Percentiles rank a stretch among this genome's conserved stretches.
Conservation (phyloP, 2,329 filamentous ascomycete species). For the Nemania abortiva region DNA sequence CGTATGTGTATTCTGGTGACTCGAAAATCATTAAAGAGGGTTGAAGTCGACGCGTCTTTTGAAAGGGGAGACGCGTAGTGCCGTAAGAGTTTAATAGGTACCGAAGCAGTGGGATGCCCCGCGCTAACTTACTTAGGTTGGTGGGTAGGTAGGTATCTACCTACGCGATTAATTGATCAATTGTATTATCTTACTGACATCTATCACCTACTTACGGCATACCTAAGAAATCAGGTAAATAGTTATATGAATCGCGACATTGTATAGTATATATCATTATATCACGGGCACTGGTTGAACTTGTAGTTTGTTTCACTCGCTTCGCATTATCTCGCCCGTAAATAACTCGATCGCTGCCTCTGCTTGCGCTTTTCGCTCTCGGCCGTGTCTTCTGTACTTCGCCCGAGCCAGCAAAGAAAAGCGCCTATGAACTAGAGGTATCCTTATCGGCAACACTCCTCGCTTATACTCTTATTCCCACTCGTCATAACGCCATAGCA, state of each 20-base stretch:
- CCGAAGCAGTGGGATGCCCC: conserved; percentile 19
- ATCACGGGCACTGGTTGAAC: conserved; percentile 8
- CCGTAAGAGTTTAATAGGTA: conserved; percentile 23
- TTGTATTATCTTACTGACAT: too few relatives aligned
- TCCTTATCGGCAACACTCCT: conserved; percentile 6
- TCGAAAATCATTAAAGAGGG: not conserved
- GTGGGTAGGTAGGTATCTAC: not conserved
- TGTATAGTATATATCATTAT: not conserved
- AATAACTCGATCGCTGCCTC: conserved; percentile 23
- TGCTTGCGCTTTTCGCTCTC: conserved; percentile 30
- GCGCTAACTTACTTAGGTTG: conserved; percentile 17
- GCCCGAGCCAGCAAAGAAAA: conserved; percentile 6
- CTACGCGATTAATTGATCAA: too few relatives aligned
- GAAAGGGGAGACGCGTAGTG: conserved; percentile 30
- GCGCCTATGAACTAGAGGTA: conserved; percentile 7
- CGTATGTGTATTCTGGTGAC: conserved; percentile 2
- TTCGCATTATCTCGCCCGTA: conserved; percentile 24
- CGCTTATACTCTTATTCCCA: conserved; percentile 10
- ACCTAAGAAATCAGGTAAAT: too few relatives aligned
- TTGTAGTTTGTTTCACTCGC: conserved; percentile 15
- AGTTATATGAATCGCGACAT: not conserved
- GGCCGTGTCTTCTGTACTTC: conserved; percentile 20
- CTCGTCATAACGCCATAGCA: conserved; percentile 23
- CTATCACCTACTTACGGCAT: too few relatives aligned
- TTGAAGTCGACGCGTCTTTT: conserved; percentile 30